Evolutionary conservation across 129 eudicot species (phyloP), one percentile per base, ranked within the genome.

Genomic region (Saussurea involucrata): DNA sequence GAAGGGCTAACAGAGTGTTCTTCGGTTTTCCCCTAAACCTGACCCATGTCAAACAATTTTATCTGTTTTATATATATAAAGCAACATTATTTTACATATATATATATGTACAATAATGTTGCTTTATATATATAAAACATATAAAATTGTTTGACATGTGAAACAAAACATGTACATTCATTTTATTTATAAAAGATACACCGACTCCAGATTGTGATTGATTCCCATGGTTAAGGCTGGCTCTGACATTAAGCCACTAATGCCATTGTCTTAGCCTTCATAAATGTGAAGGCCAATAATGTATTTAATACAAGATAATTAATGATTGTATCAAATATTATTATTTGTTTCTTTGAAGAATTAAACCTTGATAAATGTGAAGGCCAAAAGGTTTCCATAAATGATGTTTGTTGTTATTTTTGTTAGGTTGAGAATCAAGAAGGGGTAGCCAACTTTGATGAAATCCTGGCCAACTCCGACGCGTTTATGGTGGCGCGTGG

Each of bases 401-500:
- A 66, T 10, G 7, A 21, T 36, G 27, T 33, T 24, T 42, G 24
- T 24, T 34, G 7, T 60, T 49, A 24, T 37, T 24, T 37, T 63
- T 82, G 44, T 29, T 28, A 90, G 95, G 95, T 90, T 73, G 95
- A 90, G 49, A 90, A 90, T 74, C 95, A 90, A 85, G 92, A 90
- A 83, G 95, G 95, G 63, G 95, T 90, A 37, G 95, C 95, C 36
- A 90, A 90, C 83, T 90, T 90, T 40, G 95, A 90, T 42, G 95
- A 90, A 5, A 90, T 90, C 44, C 83, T 90, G 0, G 90, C 88
- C n/a, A 87, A 90, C 72, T 80, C 95, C 24, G 95, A 90, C 29
- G 95, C 95, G 2, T 90, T 90, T 42, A 89, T 89, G 95, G 95
- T 89, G 8, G 95, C 95, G 2, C 82, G 95, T 74, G 95, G 95